These are phyloP conservation scores for Rubia yunnanensis DNA, from an alignment of 257 asterid genomes.

Conservation along the genomic window DNA sequence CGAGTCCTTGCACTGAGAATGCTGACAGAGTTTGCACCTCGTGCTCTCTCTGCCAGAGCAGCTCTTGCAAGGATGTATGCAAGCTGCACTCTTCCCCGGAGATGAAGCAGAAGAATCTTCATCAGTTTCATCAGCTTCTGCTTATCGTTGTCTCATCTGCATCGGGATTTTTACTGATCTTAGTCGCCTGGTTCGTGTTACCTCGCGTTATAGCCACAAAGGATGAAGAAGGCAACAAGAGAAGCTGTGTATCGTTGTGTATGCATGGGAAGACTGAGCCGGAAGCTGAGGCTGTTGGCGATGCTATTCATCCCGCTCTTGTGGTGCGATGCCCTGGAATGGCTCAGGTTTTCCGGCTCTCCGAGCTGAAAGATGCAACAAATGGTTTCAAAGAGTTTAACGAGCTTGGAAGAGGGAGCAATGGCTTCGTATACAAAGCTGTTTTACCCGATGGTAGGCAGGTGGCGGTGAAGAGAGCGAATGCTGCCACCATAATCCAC, in stretches of 20 bases:
- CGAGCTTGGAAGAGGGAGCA: constrained; percentile 90
- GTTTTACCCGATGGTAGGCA: constrained; percentile 75
- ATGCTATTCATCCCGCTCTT: constrained; percentile 33
- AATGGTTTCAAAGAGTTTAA: constrained; percentile 94
- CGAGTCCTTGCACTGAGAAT: constrained; percentile 51
- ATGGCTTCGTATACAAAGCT: constrained; percentile 88
- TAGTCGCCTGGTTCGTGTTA: constrained; percentile 48
- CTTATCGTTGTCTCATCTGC: constrained; percentile 48
- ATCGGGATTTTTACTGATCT: constrained; percentile 42
- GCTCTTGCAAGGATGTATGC: constrained; percentile 66
- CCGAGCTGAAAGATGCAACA: constrained; percentile 84
- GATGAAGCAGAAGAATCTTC: constrained; percentile 26
- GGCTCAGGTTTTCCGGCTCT: constrained; percentile 83
- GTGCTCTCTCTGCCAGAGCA: constrained; percentile 88
- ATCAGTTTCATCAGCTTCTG: constrained; percentile 32
- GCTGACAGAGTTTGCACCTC: constrained; percentile 90
- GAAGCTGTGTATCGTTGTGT: constrained; percentile 27
- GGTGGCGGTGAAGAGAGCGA: constrained; percentile 90
- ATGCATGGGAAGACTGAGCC: constrained; percentile 22
- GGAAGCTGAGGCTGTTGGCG: constrained; percentile 27
- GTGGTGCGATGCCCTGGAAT: constrained; percentile 56
- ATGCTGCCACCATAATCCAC: constrained; percentile 93
- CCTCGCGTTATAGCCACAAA: constrained; percentile 28
- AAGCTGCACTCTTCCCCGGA: constrained; percentile 30
- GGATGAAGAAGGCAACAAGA: constrained; percentile 30